Conservation (phyloP, 306 rosid species). For the Luffa acutangula region DNA sequence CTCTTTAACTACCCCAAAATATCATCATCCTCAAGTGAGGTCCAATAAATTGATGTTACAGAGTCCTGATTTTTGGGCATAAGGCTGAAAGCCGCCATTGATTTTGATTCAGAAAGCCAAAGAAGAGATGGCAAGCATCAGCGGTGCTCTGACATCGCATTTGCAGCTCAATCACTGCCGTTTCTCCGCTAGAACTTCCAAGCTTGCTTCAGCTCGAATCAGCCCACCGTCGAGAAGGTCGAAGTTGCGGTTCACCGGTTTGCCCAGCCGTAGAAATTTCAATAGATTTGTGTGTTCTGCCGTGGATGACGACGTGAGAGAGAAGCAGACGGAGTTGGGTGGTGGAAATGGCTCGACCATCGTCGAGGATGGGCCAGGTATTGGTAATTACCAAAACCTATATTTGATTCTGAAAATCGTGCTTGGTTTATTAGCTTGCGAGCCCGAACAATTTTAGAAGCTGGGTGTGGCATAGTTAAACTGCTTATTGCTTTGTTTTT, state of each 20-base stretch:
- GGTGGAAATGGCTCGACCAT: constrained; percentile 36
- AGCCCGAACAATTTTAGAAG: background rate
- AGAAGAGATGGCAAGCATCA: constrained; percentile 45
- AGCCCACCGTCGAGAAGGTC: constrained; percentile 13
- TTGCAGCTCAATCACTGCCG: constrained; percentile 24
- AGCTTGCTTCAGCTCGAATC: constrained; percentile 21
- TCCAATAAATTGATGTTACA: background rate
- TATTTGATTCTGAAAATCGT: background rate
- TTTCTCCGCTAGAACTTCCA: constrained; percentile 24
- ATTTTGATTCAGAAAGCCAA: background rate
- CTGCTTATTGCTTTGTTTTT: background rate
- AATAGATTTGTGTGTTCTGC: constrained; percentile 42
- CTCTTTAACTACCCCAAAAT: constrained; percentile 11
- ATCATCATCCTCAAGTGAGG: constrained; percentile 6
- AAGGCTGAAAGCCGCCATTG: background rate
- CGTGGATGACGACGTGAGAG: constrained; percentile 60
- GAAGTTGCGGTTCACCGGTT: constrained; percentile 18
- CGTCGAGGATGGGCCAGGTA: constrained; percentile 61
- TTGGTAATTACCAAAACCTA: constrained; percentile 18
- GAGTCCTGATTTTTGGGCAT: constrained; percentile 7
- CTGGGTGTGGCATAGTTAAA: background rate
- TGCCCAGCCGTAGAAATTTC: constrained; percentile 12
- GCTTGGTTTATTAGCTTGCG: background rate
- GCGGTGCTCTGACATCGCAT: constrained; percentile 34
- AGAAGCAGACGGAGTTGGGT: constrained; percentile 34